Percentiles rank a stretch among this genome's conserved stretches.
These are phyloP conservation scores for Aspergillus tamarii DNA, from an alignment of 2,329 filamentous ascomycete species.

Conservation along the genomic window DNA sequence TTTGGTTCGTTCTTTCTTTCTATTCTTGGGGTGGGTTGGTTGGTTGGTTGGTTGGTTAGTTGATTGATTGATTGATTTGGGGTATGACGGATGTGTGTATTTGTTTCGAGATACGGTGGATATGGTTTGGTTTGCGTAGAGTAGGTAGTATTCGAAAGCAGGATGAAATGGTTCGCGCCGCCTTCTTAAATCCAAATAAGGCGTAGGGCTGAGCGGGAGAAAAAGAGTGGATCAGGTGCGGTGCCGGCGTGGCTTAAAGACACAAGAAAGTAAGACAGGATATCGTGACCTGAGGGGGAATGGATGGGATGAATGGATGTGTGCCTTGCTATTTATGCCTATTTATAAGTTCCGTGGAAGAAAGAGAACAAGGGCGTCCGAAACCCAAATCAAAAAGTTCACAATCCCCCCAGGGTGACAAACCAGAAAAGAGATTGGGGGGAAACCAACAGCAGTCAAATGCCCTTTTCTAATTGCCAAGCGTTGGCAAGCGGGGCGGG, in stretches of 20 bases:
- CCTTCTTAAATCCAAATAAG: background rate
- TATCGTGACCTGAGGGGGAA: background rate
- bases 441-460: background rate
- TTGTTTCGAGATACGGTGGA: background rate
- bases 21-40: no score
- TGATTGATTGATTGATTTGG: background rate
- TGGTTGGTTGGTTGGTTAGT: no score
- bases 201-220: slow-evolving; percentile 1
- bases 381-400: background rate
- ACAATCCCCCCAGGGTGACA: background rate
- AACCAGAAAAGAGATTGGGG: background rate
- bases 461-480: background rate
- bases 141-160: background rate
- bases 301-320: background rate
- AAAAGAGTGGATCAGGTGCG: background rate
- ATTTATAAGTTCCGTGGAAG: background rate
- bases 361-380: background rate
- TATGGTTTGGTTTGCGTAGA: background rate
- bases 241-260: background rate
- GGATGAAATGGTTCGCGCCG: background rate
- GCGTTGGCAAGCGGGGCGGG: background rate
- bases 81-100: no score
- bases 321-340: background rate
- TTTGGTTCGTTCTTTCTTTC: slow-evolving; percentile 7
- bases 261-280: background rate